Evolutionary conservation across 2,329 filamentous ascomycete genomes (phyloP), one percentile per base, ranked within the genome.

Genomic region (Xylaria sp.): DNA sequence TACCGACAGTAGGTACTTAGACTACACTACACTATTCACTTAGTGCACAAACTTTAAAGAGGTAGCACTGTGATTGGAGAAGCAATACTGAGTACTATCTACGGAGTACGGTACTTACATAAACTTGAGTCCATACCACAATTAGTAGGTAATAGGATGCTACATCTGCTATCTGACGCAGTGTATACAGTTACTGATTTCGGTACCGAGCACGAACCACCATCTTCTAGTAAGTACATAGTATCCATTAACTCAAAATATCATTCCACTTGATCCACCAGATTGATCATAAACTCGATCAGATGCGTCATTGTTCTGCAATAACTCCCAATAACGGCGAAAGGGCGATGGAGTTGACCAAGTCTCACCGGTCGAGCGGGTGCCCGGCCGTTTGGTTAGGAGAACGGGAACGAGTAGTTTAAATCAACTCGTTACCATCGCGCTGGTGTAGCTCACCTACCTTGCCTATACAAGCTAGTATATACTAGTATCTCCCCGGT

Each of bases 401-500:
- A 58, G 21, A 42, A 37, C n/a, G 50, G 50, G 23, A 62, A 35
- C 60, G n/a, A 35, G 25, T 27, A 62, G 35, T 25, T 55, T 32
- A 42, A 55, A 25, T 40, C 35, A 62, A 29, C 59, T 23, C 27
- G 37, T 47, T 63, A 55, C 60, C 61, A 57, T 57, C 21, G 9
- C 32, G 53, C 16, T 27, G 40, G 61, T 55, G 53, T 37, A 63
- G 12, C 21, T 35, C 23, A 32, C 23, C 21, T 51, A 44, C 23
- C 9, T 8, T 13, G 29, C n/a, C 18, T 12, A 21, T 60, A 18
- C 51, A 18, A 16, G 16, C 35, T 35, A 35, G 32, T 35, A 35
- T 23, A 9, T 59, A 25, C 48, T 51, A 9, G 18, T 32, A 62
- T 55, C 37, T n/a, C n/a, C 50, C 27, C n/a, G 25, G 37, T 40